Conservation (phyloP, 2,329 filamentous ascomycete genomes). For the Aspergillus latus region DNA sequence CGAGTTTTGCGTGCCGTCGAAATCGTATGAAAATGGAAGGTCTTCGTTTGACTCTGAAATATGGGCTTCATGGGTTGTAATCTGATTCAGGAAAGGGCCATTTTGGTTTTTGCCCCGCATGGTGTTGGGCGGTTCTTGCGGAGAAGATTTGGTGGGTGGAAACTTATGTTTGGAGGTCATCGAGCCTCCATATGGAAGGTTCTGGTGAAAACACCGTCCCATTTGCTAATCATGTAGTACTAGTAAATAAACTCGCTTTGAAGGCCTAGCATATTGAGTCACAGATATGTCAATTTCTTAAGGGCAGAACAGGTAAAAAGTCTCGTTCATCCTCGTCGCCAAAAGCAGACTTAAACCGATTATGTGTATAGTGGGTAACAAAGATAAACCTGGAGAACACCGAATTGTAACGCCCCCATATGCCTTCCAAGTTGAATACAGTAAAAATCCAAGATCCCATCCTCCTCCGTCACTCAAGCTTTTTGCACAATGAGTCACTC, state of each 20-base stretch:
- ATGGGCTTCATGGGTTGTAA: neutral
- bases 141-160: neutral
- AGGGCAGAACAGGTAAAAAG: constrained; percentile 3
- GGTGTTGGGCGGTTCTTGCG: constrained; percentile 1
- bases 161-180: neutral
- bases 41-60: neutral
- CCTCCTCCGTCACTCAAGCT: constrained; percentile 7
- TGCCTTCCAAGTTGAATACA: constrained; percentile 23
- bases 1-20: neutral
- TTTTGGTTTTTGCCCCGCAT: constrained; percentile 4
- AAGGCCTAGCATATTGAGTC: neutral
- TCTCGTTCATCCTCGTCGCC: constrained; percentile 10
- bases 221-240: neutral
- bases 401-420: constrained; percentile 23
- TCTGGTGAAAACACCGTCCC: neutral
- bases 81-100: neutral
- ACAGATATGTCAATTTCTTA: neutral
- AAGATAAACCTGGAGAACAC: constrained; percentile 8
- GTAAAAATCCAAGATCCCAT: constrained; percentile 13
- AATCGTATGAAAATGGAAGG: neutral
- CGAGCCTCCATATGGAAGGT: neutral
- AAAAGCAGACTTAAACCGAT: constrained; percentile 2
- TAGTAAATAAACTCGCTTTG: neutral
- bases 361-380: constrained; percentile 2
- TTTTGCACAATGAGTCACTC: constrained; percentile 3